phyloP scores from a whole-genome alignment of 169 alveolate genomes.

The Theileria luwenshuni region DNA sequence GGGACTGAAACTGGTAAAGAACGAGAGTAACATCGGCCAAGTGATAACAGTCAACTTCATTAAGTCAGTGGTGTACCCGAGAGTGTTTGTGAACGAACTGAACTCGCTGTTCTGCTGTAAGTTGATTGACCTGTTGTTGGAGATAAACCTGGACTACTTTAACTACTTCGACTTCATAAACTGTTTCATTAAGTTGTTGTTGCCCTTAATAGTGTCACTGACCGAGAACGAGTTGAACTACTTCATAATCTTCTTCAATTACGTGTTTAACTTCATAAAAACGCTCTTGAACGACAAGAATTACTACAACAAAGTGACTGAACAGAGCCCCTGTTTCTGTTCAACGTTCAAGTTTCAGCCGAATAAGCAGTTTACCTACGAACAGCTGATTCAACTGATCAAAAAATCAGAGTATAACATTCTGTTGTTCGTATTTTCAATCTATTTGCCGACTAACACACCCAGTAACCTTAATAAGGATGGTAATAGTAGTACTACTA shows the following conservation, averaged over 20 bases:
- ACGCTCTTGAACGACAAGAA: constrained; percentile 25
- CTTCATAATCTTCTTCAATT: constrained; percentile 51
- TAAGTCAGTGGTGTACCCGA: constrained; percentile 19
- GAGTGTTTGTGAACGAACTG: constrained; percentile 47
- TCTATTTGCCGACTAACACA: not conserved
- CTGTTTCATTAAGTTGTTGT: constrained; percentile 57
- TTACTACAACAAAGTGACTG: constrained; percentile 30
- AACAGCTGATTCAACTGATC: constrained; percentile 48
- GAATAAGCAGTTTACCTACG: constrained; percentile 48
- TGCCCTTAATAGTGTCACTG: constrained; percentile 48
- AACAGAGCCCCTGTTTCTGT: constrained; percentile 56
- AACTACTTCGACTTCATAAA: constrained; percentile 65
- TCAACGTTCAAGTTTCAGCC: constrained; percentile 58
- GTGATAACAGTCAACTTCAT: constrained; percentile 37
- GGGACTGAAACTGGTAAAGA: constrained; percentile 25
- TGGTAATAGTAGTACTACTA: not conserved
- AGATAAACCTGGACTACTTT: constrained; percentile 24
- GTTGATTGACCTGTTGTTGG: constrained; percentile 42
- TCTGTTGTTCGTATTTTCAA: not conserved
- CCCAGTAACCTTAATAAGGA: not conserved
- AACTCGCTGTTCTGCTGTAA: constrained; percentile 52
- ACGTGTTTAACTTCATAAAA: constrained; percentile 26
- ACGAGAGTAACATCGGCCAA: constrained; percentile 41
- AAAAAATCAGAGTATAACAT: constrained; percentile 60
- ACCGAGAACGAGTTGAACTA: constrained; percentile 62